phyloP scores from a whole-genome alignment of 2,329 filamentous ascomycete genomes.

The Neurospora sp. region DNA sequence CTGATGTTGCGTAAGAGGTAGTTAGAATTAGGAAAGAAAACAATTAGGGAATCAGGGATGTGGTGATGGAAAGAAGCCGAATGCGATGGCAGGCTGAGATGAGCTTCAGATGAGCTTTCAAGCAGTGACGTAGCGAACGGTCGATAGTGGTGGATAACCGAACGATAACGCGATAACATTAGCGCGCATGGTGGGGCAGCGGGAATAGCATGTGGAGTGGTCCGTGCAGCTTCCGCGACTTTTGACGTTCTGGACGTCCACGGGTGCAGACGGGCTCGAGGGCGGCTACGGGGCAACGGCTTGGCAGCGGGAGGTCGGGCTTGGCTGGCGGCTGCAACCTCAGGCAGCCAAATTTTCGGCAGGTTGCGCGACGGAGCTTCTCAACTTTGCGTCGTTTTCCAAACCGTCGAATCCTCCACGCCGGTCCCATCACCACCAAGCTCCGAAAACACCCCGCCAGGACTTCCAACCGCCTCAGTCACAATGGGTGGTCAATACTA shows the following conservation, averaged over 20 bases:
- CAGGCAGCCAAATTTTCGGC: constrained; percentile 17
- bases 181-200: background rate
- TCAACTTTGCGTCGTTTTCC: constrained; percentile 17
- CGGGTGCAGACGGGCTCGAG: constrained; percentile 6
- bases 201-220: background rate
- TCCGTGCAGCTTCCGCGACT: background rate
- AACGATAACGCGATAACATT: background rate
- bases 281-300: background rate
- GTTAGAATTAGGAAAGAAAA: background rate
- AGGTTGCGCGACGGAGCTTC: constrained; percentile 8
- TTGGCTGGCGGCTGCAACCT: background rate
- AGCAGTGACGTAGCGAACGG: background rate
- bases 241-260: background rate
- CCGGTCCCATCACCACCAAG: constrained; percentile 4
- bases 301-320: background rate
- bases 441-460: constrained; percentile 16
- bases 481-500: constrained; percentile 43
- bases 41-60: background rate
- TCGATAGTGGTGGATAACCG: background rate
- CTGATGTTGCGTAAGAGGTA: background rate
- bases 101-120: background rate
- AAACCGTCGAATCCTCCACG: constrained; percentile 3
- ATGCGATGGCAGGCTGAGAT: background rate
- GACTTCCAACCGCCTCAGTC: constrained; percentile 21
- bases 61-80: background rate